A percentile compares a stretch with the other conserved stretches of the same genome.
phyloP scores from a whole-genome alignment of 2,329 filamentous ascomycete genomes.

The Botrytis fragariae region DNA sequence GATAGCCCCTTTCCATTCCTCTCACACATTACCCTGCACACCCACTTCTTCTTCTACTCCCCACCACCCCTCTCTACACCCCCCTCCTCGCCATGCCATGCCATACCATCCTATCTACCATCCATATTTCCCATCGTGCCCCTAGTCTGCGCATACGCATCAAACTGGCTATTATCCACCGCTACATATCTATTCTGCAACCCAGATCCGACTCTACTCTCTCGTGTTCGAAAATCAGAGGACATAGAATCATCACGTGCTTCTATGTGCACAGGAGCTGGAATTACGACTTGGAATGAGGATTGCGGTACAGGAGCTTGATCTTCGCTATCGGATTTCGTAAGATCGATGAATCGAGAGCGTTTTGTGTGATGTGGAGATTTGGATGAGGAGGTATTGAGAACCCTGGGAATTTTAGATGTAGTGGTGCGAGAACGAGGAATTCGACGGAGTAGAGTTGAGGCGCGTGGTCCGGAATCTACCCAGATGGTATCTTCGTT shows the following conservation, averaged over 20 bases:
- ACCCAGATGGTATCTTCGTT: not conserved
- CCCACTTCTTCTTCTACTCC: no score
- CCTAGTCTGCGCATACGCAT: conserved; percentile 27
- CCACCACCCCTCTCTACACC: no score
- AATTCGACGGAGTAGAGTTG: not conserved
- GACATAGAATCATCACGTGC: not conserved
- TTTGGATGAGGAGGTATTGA: not conserved
- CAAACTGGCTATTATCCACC: conserved; percentile 28
- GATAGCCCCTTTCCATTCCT: no score
- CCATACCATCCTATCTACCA: not conserved
- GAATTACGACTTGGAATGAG: not conserved
- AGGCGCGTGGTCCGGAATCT: not conserved
- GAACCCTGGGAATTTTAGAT: not conserved
- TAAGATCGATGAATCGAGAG: not conserved
- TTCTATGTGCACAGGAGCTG: no score
- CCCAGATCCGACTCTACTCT: not conserved
- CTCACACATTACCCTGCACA: no score
- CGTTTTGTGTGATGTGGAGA: not conserved
- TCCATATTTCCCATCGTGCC: conserved; percentile 14
- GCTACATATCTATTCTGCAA: conserved; percentile 23
- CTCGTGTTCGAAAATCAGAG: not conserved
- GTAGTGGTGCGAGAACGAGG: not conserved
- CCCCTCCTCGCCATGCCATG: not conserved
- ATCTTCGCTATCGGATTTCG: not conserved
- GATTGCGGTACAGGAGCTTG: not conserved